Conservation (phyloP, 2,329 filamentous ascomycete genomes). For the Ilyonectria sp. region DNA sequence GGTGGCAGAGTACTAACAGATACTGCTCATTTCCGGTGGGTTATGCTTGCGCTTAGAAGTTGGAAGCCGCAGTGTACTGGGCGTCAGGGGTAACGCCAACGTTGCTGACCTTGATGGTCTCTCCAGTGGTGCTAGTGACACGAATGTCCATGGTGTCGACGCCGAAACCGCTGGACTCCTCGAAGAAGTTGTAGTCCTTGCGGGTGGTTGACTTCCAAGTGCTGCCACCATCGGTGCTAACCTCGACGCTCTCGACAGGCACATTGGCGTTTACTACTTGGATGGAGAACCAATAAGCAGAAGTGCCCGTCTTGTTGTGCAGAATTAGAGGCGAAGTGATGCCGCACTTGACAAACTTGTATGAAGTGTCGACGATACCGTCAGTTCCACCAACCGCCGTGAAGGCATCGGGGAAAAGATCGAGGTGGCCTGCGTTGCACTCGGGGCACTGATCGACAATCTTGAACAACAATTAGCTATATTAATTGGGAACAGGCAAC, state of each 20-base stretch:
- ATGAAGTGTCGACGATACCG: slow-evolving; percentile 55
- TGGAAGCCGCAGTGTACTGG: slow-evolving; percentile 49
- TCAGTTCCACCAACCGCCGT: slow-evolving; percentile 53
- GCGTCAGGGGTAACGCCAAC: slow-evolving; percentile 59
- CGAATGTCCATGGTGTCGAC: slow-evolving; percentile 67
- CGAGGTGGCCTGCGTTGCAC: slow-evolving; percentile 58
- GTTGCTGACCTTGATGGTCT: slow-evolving; percentile 64
- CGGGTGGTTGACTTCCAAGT: slow-evolving; percentile 72
- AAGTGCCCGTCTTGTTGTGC: slow-evolving; percentile 62
- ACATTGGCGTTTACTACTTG: slow-evolving; percentile 77
- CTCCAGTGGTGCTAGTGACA: slow-evolving; percentile 68
- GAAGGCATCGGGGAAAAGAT: slow-evolving; percentile 62
- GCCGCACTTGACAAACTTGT: slow-evolving; percentile 57
- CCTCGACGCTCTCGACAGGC: slow-evolving; percentile 69
- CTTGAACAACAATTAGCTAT: slow-evolving; percentile 42
- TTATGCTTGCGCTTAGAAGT: slow-evolving; percentile 47
- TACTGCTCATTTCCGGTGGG: background rate
- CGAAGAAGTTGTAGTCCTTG: slow-evolving; percentile 73
- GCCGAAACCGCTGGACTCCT: slow-evolving; percentile 71
- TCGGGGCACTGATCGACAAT: slow-evolving; percentile 63
- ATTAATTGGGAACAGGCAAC: background rate
- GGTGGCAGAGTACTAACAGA: background rate
- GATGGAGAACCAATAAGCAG: slow-evolving; percentile 59
- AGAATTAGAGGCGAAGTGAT: slow-evolving; percentile 60
- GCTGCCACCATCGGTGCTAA: slow-evolving; percentile 71